Evolutionary conservation across 805 yeast species (phyloP), one percentile per base, ranked within the genome.

Genomic region (Cyberlindnera mycetangii): DNA sequence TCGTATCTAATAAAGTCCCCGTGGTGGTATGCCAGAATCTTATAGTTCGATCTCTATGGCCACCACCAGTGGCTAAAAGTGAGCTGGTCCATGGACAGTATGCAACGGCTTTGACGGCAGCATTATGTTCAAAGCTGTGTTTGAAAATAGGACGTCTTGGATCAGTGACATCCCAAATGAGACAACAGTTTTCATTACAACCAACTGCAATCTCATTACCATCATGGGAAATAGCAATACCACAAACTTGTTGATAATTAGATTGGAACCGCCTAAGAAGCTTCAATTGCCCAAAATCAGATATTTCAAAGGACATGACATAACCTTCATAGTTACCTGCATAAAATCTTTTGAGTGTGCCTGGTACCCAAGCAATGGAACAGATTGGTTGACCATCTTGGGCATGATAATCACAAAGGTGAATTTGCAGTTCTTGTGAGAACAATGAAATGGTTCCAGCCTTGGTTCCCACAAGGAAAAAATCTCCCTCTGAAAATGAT

Each of bases 51-150:
- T 90, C 97, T 54, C 79, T 81, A 17, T 83, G 78, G 0, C 97
- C 97, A 3, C 93, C 97, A 0, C 97, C 97, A 0, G 97, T 89
- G 1, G 92, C 97, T 28, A 90, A 61, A 8, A 90, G 65, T 2
- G 84, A 73, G 12, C 79, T 79, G 16, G 88, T 74, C 97, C 97
- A 89, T 0, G 97, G 97, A 59, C 97, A 90, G 55, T 78, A 90
- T 4, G 92, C 85, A 36, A 90, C 69, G 0, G 96, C 97, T 55
- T 89, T 89, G 0, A 90, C 90, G 0, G 97, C 97, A 1, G 96
- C 95, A 3, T 70, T 67, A 56, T 90, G 97, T 1, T 73, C 77
- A 41, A 89, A 67, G 9, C 64, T 59, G 57, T 72, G 78, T 48
- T 67, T 63, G 38, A 76, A 54, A 18, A 43, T 55, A 9, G 92